Percentiles rank a stretch among this genome's conserved stretches.
phyloP scores from a whole-genome alignment of 2,329 filamentous ascomycete genomes.

The Ustulina deusta region DNA sequence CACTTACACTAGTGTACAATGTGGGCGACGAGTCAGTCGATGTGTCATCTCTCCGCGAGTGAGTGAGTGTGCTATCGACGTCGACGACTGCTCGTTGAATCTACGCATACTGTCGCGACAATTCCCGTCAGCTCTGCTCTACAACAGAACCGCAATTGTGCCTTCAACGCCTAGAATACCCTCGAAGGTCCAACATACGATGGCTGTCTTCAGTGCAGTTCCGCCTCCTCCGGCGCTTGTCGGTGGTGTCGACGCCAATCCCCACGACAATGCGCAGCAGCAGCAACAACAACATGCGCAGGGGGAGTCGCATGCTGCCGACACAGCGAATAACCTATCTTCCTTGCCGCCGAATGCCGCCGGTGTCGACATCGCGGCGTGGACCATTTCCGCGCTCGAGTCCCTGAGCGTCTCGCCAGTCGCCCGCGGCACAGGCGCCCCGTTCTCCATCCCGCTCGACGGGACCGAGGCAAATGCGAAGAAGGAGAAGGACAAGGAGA shows the following conservation, averaged over 20 bases:
- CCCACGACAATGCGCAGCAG: constrained; percentile 37
- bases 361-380: constrained; percentile 72
- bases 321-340: not conserved
- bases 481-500: constrained; percentile 45
- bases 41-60: constrained; percentile 30
- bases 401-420: constrained; percentile 66
- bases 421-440: constrained; percentile 70
- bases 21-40: constrained; percentile 24
- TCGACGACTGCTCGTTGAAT: not conserved
- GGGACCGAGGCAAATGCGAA: constrained; percentile 69
- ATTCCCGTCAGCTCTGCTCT: not conserved
- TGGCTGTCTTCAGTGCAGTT: constrained; percentile 65
- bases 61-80: not conserved
- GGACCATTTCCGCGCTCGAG: constrained; percentile 71
- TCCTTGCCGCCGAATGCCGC: constrained; percentile 44
- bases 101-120: not conserved
- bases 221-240: constrained; percentile 62
- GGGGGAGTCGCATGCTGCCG: constrained; percentile 36
- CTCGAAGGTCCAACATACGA: constrained; percentile 27
- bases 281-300: constrained; percentile 40
- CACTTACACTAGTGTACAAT: too few species aligned
- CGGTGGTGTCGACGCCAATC: constrained; percentile 41
- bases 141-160: not conserved
- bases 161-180: not conserved
- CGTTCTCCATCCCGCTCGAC: constrained; percentile 82